A percentile compares a stretch with the other conserved stretches of the same genome.
These are phyloP conservation scores for Tuber calosporum DNA, from an alignment of 495 filamentous ascomycete species.

Conservation along the genomic window DNA sequence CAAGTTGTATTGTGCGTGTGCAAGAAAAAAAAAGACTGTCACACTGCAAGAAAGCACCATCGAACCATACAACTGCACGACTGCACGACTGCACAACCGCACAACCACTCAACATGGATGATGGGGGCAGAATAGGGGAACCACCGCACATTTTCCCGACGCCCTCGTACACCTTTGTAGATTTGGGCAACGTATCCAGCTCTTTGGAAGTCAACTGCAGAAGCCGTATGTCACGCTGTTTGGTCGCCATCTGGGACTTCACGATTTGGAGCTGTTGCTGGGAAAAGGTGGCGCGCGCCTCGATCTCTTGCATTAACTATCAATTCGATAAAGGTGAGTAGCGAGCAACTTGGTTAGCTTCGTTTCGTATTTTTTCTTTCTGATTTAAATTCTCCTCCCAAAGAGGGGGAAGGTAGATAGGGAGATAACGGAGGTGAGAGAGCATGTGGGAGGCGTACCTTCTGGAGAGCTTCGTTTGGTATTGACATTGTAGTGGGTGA, in stretches of 20 bases:
- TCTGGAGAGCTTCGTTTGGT: conserved; percentile 88
- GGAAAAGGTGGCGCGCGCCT: conserved; percentile 73
- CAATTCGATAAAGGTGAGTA: background rate
- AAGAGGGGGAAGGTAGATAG: background rate
- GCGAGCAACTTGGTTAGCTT: conserved; percentile 10
- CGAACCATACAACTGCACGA: background rate
- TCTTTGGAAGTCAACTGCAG: conserved; percentile 82
- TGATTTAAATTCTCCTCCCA: background rate
- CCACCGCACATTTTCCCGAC: conserved; percentile 83
- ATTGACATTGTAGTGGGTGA: conserved; percentile 75
- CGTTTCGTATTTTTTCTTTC: conserved; percentile 15
- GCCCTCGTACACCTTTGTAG: conserved; percentile 84
- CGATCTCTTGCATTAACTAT: conserved; percentile 89
- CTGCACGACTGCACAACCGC: too few species aligned
- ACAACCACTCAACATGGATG: background rate
- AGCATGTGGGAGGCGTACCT: conserved; percentile 51
- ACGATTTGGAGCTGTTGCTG: conserved; percentile 89
- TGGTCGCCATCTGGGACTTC: conserved; percentile 72
- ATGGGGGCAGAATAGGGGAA: background rate
- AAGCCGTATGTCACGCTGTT: conserved; percentile 82
- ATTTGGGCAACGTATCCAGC: conserved; percentile 64
- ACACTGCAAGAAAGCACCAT: background rate
- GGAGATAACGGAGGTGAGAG: background rate
- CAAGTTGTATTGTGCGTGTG: conserved; percentile 9
- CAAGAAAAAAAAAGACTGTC: conserved; percentile 19